A percentile compares a stretch with the other conserved stretches of the same genome.
phyloP scores from a whole-genome alignment of 2,329 filamentous ascomycete species.

The Fusarium sp. region DNA sequence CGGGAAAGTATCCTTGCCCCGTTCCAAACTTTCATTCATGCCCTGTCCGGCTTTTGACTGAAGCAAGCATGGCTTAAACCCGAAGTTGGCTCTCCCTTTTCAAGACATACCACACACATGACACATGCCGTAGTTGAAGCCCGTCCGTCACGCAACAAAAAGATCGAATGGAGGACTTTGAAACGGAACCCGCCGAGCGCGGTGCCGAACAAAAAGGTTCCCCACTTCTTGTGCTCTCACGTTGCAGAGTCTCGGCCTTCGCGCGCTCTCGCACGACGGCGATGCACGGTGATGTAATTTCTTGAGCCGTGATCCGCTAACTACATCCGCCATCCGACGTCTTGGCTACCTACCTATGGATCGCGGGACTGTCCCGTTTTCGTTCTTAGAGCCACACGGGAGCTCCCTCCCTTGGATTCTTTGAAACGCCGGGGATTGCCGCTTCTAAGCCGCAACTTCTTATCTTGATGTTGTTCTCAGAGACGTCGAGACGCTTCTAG shows the following conservation, averaged over 20 bases:
- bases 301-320: constrained; percentile 27
- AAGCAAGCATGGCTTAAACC: not conserved
- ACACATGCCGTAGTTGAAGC: not conserved
- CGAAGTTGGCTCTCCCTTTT: not conserved
- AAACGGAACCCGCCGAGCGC: constrained; percentile 27
- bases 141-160: not conserved
- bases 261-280: constrained; percentile 5
- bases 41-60: not conserved
- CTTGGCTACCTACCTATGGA: not conserved
- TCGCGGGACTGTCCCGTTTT: not conserved
- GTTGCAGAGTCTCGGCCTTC: not conserved
- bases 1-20: not conserved
- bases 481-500: constrained; percentile 23
- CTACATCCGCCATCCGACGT: constrained; percentile 9
- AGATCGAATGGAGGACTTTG: constrained; percentile 4
- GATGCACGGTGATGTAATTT: constrained; percentile 41
- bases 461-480: not conserved
- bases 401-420: not conserved
- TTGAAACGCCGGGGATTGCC: constrained; percentile 28
- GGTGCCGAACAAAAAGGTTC: constrained; percentile 14
- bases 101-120: not conserved
- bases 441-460: constrained; percentile 24
- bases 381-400: not conserved
- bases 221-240: constrained; percentile 8
- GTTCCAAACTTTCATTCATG: not conserved